Evolutionary conservation across 352 stramenopile genomes (phyloP).

Genomic region (Globisporangium polare): DNA sequence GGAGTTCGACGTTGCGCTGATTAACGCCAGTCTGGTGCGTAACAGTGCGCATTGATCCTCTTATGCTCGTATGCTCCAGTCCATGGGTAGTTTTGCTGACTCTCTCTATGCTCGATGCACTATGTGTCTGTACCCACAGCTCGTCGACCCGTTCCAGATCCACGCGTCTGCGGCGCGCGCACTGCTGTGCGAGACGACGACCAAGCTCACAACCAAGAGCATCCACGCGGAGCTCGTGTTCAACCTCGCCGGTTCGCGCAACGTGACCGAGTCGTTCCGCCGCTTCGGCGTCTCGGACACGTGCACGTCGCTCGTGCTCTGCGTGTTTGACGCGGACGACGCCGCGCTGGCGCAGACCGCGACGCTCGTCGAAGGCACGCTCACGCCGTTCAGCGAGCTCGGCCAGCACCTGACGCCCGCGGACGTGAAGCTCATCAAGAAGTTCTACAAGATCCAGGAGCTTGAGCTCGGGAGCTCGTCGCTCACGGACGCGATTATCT

Average conservation of each 20-base stretch:
- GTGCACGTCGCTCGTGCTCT: constrained; percentile 61
- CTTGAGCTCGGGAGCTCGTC: constrained; percentile 60
- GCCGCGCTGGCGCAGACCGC: constrained; percentile 26
- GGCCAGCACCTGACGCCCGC: constrained; percentile 40
- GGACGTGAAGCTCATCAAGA: constrained; percentile 60
- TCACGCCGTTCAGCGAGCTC: constrained; percentile 39
- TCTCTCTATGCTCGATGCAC: too few relatives aligned
- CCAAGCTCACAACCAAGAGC: constrained; percentile 63
- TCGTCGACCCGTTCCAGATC: constrained; percentile 74
- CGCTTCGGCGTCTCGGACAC: constrained; percentile 65
- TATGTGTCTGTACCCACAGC: constrained; percentile 23
- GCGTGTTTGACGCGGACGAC: constrained; percentile 69
- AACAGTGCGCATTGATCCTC: too few relatives aligned
- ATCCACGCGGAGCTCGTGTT: constrained; percentile 84
- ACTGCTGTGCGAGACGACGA: constrained; percentile 59
- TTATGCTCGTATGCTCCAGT: too few relatives aligned
- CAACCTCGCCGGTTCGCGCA: constrained; percentile 80
- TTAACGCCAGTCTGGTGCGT: constrained; percentile 68
- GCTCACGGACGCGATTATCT: constrained; percentile 63
- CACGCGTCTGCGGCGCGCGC: constrained; percentile 65
- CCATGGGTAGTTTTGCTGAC: too few relatives aligned
- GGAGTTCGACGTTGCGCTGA: constrained; percentile 63
- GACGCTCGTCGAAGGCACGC: constrained; percentile 50
- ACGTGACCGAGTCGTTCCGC: constrained; percentile 80
- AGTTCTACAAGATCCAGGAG: constrained; percentile 86